A percentile compares a stretch with the other conserved stretches of the same genome.
Conservation (phyloP, 352 stramenopile species). For the Blastocystis sp. region DNA sequence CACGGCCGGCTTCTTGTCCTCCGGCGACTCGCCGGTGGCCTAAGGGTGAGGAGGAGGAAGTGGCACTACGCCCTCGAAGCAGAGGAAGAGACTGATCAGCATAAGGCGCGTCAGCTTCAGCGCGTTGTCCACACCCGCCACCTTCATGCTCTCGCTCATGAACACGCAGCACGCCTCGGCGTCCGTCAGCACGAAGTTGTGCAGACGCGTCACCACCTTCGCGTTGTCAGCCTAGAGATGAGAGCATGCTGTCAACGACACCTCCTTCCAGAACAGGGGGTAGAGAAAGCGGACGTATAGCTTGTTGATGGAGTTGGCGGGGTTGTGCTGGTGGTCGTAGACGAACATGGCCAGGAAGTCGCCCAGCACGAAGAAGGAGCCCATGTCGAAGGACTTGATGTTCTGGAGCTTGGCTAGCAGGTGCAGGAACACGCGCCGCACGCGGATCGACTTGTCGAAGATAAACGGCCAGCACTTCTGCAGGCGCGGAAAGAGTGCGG, state of each 20-base stretch:
- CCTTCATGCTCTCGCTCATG: background rate
- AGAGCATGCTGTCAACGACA: background rate
- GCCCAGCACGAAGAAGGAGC: slow-evolving; percentile 19
- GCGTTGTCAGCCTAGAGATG: slow-evolving; percentile 5
- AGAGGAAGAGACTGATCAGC: slow-evolving; percentile 52
- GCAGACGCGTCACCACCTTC: slow-evolving; percentile 28
- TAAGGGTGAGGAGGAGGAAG: background rate
- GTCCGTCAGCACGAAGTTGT: slow-evolving; percentile 44
- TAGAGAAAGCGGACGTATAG: slow-evolving; percentile 37
- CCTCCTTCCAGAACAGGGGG: slow-evolving; percentile 51
- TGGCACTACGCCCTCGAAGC: background rate
- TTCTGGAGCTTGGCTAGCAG: slow-evolving; percentile 54
- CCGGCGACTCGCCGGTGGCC: background rate
- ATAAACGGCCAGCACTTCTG: slow-evolving; percentile 22
- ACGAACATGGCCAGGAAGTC: slow-evolving; percentile 41
- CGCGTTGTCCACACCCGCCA: background rate
- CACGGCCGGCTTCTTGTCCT: background rate
- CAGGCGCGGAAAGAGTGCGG: slow-evolving; percentile 9
- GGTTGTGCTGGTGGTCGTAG: slow-evolving; percentile 20
- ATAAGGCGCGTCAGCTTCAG: slow-evolving; percentile 43
- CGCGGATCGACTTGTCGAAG: slow-evolving; percentile 35
- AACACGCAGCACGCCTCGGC: slow-evolving; percentile 23
- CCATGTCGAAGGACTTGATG: slow-evolving; percentile 61
- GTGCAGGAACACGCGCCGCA: slow-evolving; percentile 37
- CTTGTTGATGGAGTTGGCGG: slow-evolving; percentile 38